Evolutionary conservation across 768 basidiomycete genomes (phyloP).

Genomic region (Paxillus involutus): DNA sequence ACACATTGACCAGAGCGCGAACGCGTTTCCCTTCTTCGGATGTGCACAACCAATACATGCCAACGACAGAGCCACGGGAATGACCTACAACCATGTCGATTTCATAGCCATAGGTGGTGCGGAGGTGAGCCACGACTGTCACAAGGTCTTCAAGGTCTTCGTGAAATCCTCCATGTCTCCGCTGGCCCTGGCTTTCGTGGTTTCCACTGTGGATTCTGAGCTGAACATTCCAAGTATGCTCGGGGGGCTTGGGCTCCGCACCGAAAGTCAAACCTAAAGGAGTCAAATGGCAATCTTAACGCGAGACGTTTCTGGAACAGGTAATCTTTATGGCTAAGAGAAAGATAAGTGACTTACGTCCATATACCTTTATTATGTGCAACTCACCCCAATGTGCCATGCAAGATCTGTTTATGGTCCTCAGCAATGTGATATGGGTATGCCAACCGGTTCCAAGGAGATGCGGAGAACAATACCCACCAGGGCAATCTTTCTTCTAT

Average conservation of each 20-base stretch:
- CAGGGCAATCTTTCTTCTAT: conserved; percentile 63
- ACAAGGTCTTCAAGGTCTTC: conserved; percentile 68
- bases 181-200: conserved; percentile 71
- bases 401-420: conserved; percentile 58
- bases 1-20: conserved; percentile 67
- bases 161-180: conserved; percentile 57
- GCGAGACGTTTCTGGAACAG: conserved; percentile 77
- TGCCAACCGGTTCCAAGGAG: conserved; percentile 5
- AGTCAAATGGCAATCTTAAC: conserved; percentile 64
- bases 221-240: neutral
- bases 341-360: neutral
- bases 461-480: conserved; percentile 38
- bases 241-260: conserved; percentile 32
- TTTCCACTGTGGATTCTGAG: conserved; percentile 52
- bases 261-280: conserved; percentile 88
- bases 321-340: conserved; percentile 78
- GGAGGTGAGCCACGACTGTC: conserved; percentile 63
- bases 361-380: neutral
- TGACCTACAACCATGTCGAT: conserved; percentile 75
- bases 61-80: conserved; percentile 72
- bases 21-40: conserved; percentile 56
- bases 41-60: conserved; percentile 67
- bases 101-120: conserved; percentile 58
- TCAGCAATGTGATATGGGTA: conserved; percentile 7
- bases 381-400: conserved; percentile 75